phyloP scores from a whole-genome alignment of 176 grass and related monocot genomes.

The Oryza longistaminata region DNA sequence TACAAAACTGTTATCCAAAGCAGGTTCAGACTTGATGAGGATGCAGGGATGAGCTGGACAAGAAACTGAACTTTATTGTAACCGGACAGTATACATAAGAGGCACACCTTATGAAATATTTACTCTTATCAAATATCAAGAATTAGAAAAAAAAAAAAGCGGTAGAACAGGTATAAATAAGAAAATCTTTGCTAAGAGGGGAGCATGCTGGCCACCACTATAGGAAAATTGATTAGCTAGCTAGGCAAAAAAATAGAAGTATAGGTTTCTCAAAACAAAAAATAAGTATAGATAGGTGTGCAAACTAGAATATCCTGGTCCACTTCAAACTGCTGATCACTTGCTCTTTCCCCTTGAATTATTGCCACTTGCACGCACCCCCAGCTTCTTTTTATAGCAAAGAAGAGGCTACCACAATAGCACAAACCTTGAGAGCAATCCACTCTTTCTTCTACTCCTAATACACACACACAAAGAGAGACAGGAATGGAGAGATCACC shows the following conservation, averaged over 20 bases:
- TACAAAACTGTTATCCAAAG: constrained; percentile 29
- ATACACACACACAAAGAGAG: constrained; percentile 5
- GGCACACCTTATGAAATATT: constrained; percentile 18
- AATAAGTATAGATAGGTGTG: constrained; percentile 34
- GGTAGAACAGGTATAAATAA: too few relatives aligned
- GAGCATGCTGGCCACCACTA: constrained; percentile 39
- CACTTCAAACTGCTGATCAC: constrained; percentile 45
- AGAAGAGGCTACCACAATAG: constrained; percentile 33
- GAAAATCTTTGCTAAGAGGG: too few relatives aligned
- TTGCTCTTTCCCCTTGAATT: constrained; percentile 62
- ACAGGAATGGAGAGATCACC: constrained; percentile 49
- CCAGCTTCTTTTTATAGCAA: constrained; percentile 72
- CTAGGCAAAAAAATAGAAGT: constrained; percentile 1
- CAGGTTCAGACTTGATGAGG: constrained; percentile 31
- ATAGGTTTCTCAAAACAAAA: background rate
- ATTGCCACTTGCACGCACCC: constrained; percentile 52
- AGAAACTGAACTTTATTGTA: constrained; percentile 42
- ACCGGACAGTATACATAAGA: constrained; percentile 40
- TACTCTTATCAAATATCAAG: constrained; percentile 36
- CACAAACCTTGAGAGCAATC: constrained; percentile 43
- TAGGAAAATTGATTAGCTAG: constrained; percentile 23
- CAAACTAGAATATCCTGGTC: constrained; percentile 52
- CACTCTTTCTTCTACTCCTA: constrained; percentile 36
- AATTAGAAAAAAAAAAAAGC: constrained; percentile 29
- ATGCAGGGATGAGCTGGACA: constrained; percentile 32